These are phyloP conservation scores for Pestalotiopsis sp. DNA, from an alignment of 2,329 filamentous ascomycete genomes.

Conservation along the genomic window DNA sequence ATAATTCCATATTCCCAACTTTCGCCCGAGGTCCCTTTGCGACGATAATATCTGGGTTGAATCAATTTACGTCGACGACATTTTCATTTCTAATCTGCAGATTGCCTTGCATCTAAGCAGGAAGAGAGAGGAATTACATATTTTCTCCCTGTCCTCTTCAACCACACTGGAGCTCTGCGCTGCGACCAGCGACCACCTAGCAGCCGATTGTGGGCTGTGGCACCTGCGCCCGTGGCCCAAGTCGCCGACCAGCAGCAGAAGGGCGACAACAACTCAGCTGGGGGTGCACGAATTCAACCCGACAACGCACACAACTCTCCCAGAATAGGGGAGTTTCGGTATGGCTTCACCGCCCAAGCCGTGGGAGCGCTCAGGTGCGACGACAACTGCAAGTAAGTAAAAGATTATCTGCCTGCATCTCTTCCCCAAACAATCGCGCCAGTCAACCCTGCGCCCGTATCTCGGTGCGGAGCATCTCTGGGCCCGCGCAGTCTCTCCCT, in stretches of 20 bases:
- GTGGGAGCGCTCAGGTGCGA: slow-evolving; percentile 82
- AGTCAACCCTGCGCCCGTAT: neutral
- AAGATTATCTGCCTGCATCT: neutral
- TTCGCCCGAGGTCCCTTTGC: neutral
- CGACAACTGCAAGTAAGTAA: slow-evolving; percentile 30
- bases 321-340: neutral
- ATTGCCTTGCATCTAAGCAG: neutral
- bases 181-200: neutral
- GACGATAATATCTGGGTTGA: neutral
- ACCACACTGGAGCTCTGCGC: neutral
- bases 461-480: neutral
- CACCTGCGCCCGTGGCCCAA: neutral
- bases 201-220: neutral
- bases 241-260: neutral
- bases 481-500: neutral
- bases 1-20: neutral
- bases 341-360: slow-evolving; percentile 92
- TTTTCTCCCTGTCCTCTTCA: neutral
- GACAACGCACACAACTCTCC: neutral
- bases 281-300: neutral
- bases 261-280: neutral
- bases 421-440: neutral
- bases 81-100: neutral
- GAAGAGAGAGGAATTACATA: neutral
- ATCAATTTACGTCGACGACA: neutral